Percentiles rank a stretch among this genome's conserved stretches.
phyloP scores from a whole-genome alignment of 768 basidiomycete genomes.

The Leccinum rimulosum region DNA sequence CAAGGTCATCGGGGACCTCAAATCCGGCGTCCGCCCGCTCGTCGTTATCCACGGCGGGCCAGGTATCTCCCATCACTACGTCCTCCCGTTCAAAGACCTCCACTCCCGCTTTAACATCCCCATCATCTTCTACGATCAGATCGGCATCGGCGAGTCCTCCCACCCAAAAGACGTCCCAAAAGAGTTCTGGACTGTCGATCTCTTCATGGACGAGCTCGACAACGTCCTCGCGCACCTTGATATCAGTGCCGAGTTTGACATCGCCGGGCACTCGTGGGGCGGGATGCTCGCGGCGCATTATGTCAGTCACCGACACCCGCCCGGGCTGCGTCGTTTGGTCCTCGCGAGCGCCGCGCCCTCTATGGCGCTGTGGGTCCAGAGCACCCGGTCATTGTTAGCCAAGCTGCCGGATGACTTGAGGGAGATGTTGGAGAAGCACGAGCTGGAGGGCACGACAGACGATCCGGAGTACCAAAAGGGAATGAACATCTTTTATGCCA shows the following conservation, averaged over 20 bases:
- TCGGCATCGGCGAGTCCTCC: conserved; percentile 46
- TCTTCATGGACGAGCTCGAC: conserved; percentile 54
- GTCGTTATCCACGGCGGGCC: conserved; percentile 50
- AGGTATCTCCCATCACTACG: conserved; percentile 36
- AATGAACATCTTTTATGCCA: conserved; percentile 30
- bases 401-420: conserved; percentile 28
- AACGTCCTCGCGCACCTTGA: conserved; percentile 44
- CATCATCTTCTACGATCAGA: conserved; percentile 51
- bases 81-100: conserved; percentile 39
- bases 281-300: conserved; percentile 48
- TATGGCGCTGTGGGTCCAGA: conserved; percentile 26
- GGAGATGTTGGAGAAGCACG: conserved; percentile 32
- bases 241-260: conserved; percentile 39
- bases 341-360: conserved; percentile 36
- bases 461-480: conserved; percentile 34
- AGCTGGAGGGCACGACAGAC: conserved; percentile 31
- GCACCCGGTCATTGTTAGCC: conserved; percentile 25
- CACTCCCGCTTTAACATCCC: conserved; percentile 31
- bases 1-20: conserved; percentile 41
- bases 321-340: conserved; percentile 37
- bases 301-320: conserved; percentile 37
- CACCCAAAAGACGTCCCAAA: conserved; percentile 31
- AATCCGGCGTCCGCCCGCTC: conserved; percentile 32
- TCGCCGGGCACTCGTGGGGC: conserved; percentile 61
- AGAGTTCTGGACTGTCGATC: conserved; percentile 44